A percentile compares a stretch with the other conserved stretches of the same genome.
Evolutionary conservation across 2,329 filamentous ascomycete species (phyloP).

Genomic region (Coniochaeta hoffmannii): DNA sequence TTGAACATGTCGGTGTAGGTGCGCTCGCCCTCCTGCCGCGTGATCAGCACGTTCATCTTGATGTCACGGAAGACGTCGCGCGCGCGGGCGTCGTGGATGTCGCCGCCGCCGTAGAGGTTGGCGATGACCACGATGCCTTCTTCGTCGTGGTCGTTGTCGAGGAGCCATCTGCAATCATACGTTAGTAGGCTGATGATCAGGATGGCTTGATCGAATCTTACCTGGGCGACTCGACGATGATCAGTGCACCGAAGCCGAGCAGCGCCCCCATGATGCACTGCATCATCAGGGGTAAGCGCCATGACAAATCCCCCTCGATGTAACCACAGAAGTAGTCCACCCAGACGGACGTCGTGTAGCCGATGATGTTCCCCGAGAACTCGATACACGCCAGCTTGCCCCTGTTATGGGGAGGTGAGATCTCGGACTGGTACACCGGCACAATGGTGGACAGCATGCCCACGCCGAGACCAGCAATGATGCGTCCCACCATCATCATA

Average conservation of each 20-base stretch:
- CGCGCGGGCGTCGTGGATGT: constrained; percentile 88
- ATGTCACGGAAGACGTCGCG: constrained; percentile 97
- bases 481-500: constrained; percentile 81
- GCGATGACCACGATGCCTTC: constrained; percentile 98
- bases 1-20: constrained; percentile 92
- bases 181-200: constrained; percentile 18
- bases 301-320: constrained; percentile 78
- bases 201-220: constrained; percentile 27
- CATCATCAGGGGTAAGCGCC: constrained; percentile 83
- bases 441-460: constrained; percentile 88
- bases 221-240: constrained; percentile 96
- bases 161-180: constrained; percentile 66
- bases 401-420: constrained; percentile 91
- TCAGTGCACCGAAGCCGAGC: constrained; percentile 74
- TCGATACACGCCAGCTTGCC: constrained; percentile 96
- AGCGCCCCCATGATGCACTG: constrained; percentile 92
- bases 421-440: constrained; percentile 89
- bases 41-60: constrained; percentile 93
- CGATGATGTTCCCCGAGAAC: constrained; percentile 93
- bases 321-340: constrained; percentile 96
- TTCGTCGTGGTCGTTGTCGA: constrained; percentile 97
- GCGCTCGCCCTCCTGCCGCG: constrained; percentile 90
- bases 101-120: constrained; percentile 90
- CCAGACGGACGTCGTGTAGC: constrained; percentile 95
- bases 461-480: constrained; percentile 79